phyloP scores from a whole-genome alignment of 2,329 filamentous ascomycete species.

The Cercospora brassicicola region DNA sequence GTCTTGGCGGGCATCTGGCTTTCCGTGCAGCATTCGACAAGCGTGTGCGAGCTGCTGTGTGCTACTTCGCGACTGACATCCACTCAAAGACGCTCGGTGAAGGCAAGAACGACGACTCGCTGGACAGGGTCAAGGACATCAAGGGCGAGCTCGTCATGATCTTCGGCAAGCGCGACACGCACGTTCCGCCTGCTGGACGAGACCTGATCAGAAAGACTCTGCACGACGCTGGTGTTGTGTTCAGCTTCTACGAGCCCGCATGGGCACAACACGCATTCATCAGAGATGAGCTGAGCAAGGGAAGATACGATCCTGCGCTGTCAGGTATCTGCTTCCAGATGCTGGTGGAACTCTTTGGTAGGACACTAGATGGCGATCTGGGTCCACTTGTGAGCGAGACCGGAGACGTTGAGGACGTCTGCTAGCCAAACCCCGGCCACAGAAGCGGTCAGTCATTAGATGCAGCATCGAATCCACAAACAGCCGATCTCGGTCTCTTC shows the following conservation, averaged over 20 bases:
- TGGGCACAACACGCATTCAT: constrained; percentile 96
- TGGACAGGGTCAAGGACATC: constrained; percentile 60
- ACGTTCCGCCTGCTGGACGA: constrained; percentile 78
- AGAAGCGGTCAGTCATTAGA: background rate
- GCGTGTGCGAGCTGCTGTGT: constrained; percentile 72
- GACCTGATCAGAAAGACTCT: constrained; percentile 81
- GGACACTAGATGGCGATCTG: constrained; percentile 75
- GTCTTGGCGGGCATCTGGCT: constrained; percentile 85
- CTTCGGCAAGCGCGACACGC: constrained; percentile 86
- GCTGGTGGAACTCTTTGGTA: constrained; percentile 78
- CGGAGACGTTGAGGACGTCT: constrained; percentile 42
- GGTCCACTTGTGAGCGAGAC: constrained; percentile 63
- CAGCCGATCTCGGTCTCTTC: background rate
- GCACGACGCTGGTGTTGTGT: constrained; percentile 70
- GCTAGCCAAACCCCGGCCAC: constrained; percentile 23
- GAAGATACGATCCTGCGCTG: constrained; percentile 86
- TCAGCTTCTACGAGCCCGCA: constrained; percentile 85
- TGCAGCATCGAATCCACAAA: background rate
- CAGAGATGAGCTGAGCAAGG: constrained; percentile 83
- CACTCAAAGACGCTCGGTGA: constrained; percentile 76
- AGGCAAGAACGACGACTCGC: constrained; percentile 62
- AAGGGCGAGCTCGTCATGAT: constrained; percentile 83
- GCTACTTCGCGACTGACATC: constrained; percentile 92
- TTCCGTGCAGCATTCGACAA: constrained; percentile 71
- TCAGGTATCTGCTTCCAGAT: constrained; percentile 89